These are phyloP conservation scores for Phytopythium oedochilum DNA, from an alignment of 352 stramenopile species.

Conservation along the genomic window DNA sequence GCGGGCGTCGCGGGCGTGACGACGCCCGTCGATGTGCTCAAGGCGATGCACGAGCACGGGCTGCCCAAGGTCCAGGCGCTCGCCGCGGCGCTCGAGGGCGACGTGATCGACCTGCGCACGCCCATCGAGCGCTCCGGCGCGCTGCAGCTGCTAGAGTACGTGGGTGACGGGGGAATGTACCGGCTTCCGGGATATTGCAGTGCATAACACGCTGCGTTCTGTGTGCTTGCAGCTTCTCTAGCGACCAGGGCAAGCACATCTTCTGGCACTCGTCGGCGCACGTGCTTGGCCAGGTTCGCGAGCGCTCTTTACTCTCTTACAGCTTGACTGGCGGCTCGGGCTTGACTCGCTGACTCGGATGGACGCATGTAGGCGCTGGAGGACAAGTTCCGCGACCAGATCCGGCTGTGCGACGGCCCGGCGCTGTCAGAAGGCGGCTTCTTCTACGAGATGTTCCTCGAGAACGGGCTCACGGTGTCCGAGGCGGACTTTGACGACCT, in stretches of 20 bases:
- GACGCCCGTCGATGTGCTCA: constrained; percentile 60
- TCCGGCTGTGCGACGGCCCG: constrained; percentile 94
- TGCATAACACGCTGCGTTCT: background rate
- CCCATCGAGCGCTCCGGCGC: constrained; percentile 39
- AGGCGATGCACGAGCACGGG: constrained; percentile 41
- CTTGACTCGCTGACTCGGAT: too few relatives aligned
- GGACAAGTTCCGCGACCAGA: constrained; percentile 93
- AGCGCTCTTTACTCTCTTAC: too few relatives aligned
- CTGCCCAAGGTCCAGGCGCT: constrained; percentile 61
- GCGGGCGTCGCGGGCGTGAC: constrained; percentile 31
- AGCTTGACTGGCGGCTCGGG: too few relatives aligned
- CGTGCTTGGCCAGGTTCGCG: constrained; percentile 92
- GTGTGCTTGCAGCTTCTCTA: constrained; percentile 40
- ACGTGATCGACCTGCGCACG: constrained; percentile 50
- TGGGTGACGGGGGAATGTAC: background rate
- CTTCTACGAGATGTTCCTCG: constrained; percentile 96
- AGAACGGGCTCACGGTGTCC: constrained; percentile 59
- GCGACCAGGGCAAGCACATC: constrained; percentile 70
- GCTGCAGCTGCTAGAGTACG: constrained; percentile 64
- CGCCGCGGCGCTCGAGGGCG: constrained; percentile 29
- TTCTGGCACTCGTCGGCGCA: constrained; percentile 99
- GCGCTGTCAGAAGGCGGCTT: constrained; percentile 96
- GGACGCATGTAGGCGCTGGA: constrained; percentile 88
- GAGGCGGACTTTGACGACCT: constrained; percentile 79
- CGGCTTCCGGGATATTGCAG: too few relatives aligned